A percentile compares a stretch with the other conserved stretches of the same genome.
Evolutionary conservation across 495 filamentous ascomycete species (phyloP).

Genomic region (Neurospora intermedia): DNA sequence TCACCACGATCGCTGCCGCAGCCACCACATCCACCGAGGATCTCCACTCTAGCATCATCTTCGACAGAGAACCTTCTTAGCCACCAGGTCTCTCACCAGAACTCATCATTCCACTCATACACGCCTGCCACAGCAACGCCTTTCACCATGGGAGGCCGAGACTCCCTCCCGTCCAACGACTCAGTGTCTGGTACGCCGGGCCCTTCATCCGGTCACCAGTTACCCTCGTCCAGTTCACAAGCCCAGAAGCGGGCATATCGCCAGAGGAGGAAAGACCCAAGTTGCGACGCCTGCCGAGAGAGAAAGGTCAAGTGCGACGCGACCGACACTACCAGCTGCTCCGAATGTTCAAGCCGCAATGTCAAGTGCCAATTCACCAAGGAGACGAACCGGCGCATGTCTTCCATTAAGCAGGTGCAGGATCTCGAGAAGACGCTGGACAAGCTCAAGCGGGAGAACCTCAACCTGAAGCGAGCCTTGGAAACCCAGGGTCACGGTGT

Average conservation of each 20-base stretch:
- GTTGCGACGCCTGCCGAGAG: slow-evolving; percentile 94
- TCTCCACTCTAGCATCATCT: background rate
- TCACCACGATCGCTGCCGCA: slow-evolving; percentile 25
- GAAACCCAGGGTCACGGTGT: background rate
- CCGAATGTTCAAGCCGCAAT: slow-evolving; percentile 87
- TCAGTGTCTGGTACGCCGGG: slow-evolving; percentile 42
- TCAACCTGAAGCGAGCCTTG: slow-evolving; percentile 34
- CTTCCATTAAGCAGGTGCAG: slow-evolving; percentile 97
- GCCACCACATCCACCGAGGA: slow-evolving; percentile 5
- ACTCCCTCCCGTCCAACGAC: slow-evolving; percentile 42
- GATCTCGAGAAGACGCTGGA: slow-evolving; percentile 89
- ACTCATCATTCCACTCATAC: slow-evolving; percentile 30
- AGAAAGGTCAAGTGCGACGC: slow-evolving; percentile 99
- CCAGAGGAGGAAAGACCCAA: slow-evolving; percentile 90
- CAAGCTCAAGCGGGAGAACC: slow-evolving; percentile 60
- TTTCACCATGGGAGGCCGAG: slow-evolving; percentile 38
- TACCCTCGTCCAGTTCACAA: slow-evolving; percentile 33
- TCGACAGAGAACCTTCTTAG: slow-evolving; percentile 4
- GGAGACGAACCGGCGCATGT: slow-evolving; percentile 97
- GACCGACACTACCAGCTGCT: slow-evolving; percentile 89
- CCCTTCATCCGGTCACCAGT: slow-evolving; percentile 27
- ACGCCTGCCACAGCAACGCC: slow-evolving; percentile 34
- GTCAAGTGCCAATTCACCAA: slow-evolving; percentile 99
- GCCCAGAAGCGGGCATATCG: slow-evolving; percentile 90
- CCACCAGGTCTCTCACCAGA: slow-evolving; percentile 16